Conservation (phyloP, 2,329 filamentous ascomycete genomes). For the Chaetomiaceae sp. region DNA sequence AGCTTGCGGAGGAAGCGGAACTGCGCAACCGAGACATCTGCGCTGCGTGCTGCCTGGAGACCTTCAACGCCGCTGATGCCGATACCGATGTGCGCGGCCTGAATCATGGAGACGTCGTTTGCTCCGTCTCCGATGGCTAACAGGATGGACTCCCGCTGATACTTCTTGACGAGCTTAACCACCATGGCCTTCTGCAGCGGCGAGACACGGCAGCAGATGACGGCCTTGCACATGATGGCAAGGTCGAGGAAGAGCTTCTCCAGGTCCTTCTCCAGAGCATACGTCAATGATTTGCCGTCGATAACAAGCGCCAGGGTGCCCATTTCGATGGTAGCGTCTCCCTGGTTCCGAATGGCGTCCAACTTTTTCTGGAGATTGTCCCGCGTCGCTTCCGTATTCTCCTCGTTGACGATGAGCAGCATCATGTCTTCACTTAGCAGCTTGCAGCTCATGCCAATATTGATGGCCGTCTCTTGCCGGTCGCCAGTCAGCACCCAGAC, state of each 20-base stretch:
- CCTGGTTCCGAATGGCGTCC: constrained; percentile 80
- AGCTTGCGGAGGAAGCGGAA: constrained; percentile 94
- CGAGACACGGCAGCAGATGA: constrained; percentile 95
- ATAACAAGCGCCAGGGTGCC: constrained; percentile 90
- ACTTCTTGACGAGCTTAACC: constrained; percentile 94
- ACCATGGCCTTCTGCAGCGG: constrained; percentile 95
- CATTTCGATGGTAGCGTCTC: constrained; percentile 66
- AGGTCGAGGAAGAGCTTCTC: constrained; percentile 92
- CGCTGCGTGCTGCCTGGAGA: constrained; percentile 90
- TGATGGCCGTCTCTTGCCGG: constrained; percentile 97
- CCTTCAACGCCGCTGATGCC: constrained; percentile 97
- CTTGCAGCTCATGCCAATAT: constrained; percentile 99
- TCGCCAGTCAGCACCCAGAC: constrained; percentile 98
- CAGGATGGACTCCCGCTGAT: constrained; percentile 81
- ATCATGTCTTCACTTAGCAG: constrained; percentile 99
- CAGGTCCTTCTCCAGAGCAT: constrained; percentile 83
- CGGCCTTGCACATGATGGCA: constrained; percentile 95
- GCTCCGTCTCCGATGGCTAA: constrained; percentile 95
- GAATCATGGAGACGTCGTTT: constrained; percentile 99
- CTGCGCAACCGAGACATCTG: constrained; percentile 91
- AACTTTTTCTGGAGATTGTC: constrained; percentile 92
- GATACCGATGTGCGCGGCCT: constrained; percentile 94
- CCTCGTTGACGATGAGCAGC: constrained; percentile 91
- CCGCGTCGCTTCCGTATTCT: constrained; percentile 67
- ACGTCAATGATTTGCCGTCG: constrained; percentile 92